Evolutionary conservation across 2,329 filamentous ascomycete species (phyloP).

Genomic region (Penicillium sp.): DNA sequence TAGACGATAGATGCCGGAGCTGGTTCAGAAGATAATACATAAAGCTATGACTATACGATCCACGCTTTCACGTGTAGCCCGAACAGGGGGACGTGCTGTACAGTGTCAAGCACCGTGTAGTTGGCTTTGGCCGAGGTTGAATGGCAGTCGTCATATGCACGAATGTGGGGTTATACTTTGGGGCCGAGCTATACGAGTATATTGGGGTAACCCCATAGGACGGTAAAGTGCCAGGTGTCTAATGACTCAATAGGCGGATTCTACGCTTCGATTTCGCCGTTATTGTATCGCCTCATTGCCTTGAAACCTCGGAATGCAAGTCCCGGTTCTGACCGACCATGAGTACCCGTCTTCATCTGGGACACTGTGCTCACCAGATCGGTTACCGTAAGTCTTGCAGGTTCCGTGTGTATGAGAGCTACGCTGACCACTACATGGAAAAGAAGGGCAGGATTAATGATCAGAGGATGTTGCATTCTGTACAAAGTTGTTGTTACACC

Average conservation of each 20-base stretch:
- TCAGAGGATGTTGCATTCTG: conserved; percentile 18
- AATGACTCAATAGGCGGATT: too few relatives aligned
- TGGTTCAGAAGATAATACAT: conserved; percentile 1
- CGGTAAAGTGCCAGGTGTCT: too few relatives aligned
- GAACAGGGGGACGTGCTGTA: neutral
- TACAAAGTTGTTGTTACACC: conserved; percentile 23
- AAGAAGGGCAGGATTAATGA: neutral
- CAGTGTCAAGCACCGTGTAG: neutral
- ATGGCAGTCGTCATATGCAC: neutral
- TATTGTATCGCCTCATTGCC: too few relatives aligned
- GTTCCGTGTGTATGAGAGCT: neutral
- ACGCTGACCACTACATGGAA: neutral
- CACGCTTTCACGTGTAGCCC: neutral
- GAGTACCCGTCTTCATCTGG: too few relatives aligned
- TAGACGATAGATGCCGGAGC: neutral
- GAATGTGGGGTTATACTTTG: neutral
- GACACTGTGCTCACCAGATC: too few relatives aligned
- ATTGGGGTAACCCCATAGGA: neutral
- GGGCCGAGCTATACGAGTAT: neutral
- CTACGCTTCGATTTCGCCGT: too few relatives aligned
- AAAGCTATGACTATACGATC: neutral
- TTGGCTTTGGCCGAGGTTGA: neutral
- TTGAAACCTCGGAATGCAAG: too few relatives aligned
- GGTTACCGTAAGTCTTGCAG: neutral
- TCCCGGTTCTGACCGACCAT: too few relatives aligned